Evolutionary conservation across 495 filamentous ascomycete genomes (phyloP), one percentile per base, ranked within the genome.

Genomic region (Hyphodiscus hymeniophilus): DNA sequence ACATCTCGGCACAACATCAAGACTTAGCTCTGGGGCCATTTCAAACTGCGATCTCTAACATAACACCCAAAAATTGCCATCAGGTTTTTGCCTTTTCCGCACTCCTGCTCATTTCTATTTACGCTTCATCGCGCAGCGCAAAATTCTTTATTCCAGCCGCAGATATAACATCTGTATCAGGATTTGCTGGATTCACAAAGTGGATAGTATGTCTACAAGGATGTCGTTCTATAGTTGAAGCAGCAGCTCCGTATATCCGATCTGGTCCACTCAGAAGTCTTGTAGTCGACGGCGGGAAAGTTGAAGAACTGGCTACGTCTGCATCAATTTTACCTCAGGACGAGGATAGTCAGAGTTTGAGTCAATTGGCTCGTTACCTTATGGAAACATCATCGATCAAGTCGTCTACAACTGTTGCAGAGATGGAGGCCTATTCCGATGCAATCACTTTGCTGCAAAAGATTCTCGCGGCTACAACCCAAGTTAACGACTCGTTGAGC

Each of bases 161-260:
- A 28, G 20, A 35, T 5, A 15, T 13, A 20, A 7, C 35, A 10
- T 47, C 26, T 31, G 21, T 13, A 51, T 12, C 24, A 51, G 36
- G 10, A 28, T n/a, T n/a, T n/a, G n/a, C n/a, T n/a, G 49, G 35
- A 3, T 7, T 32, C 12, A 31, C 50, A 21, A 47, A 42, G 15
- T 52, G 50, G 50, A 42, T 52, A n/a, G 7, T 47, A 7, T 52
- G 50, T 18, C 8, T 52, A 12, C 42, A 38, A 4, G 50, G 44
- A 32, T 52, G 50, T 16, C 24, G 22, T 1, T 21, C 28, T 6
- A 42, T 52, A 16, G 16, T 23, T 3, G 16, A 42, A 12, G 24
- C 18, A 3, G 34, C 49, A 10, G 3, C 16, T n/a, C 11, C 15
- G 5, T 38, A 47, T 18, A 31, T 52, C 4, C 21, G 20, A 36